Percentiles rank a stretch among this genome's conserved stretches.
These are phyloP conservation scores for Biancaea sappan DNA, from an alignment of 306 rosid genomes.

Conservation along the genomic window DNA sequence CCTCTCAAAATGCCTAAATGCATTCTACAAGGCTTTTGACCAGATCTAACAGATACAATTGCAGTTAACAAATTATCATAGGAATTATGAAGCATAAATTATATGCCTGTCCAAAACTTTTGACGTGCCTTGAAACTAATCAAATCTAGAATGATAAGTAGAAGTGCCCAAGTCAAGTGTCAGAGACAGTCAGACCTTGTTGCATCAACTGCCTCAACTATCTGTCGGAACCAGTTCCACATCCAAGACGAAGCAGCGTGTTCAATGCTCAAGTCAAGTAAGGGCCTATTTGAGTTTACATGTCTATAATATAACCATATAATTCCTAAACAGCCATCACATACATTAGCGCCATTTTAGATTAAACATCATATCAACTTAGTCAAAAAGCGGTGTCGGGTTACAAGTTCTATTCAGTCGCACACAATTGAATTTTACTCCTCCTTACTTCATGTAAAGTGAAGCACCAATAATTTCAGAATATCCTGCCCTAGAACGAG, in stretches of 20 bases:
- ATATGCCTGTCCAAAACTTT: not conserved
- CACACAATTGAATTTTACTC: not conserved
- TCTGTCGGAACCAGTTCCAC: not conserved
- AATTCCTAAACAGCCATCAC: not conserved
- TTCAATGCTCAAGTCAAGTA: not conserved
- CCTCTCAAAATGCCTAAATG: not conserved
- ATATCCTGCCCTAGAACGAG: not conserved
- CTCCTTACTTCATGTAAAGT: not conserved
- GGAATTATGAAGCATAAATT: not conserved
- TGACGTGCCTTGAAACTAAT: no score
- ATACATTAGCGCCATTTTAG: not conserved
- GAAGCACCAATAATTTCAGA: not conserved
- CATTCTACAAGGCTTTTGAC: not conserved
- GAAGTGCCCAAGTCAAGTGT: not conserved
- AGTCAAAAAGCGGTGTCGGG: not conserved
- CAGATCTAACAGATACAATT: slow-evolving; percentile 2
- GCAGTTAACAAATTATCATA: not conserved
- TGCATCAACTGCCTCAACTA: not conserved
- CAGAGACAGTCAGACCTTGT: not conserved
- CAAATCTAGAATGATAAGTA: not conserved
- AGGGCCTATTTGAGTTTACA: not conserved
- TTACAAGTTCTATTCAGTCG: not conserved
- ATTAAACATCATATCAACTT: not conserved
- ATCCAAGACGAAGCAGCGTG: not conserved
- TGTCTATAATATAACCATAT: no score